A percentile compares a stretch with the other conserved stretches of the same genome.
Evolutionary conservation across 352 stramenopile species (phyloP).

Genomic region (Aphanomyces euteiches): DNA sequence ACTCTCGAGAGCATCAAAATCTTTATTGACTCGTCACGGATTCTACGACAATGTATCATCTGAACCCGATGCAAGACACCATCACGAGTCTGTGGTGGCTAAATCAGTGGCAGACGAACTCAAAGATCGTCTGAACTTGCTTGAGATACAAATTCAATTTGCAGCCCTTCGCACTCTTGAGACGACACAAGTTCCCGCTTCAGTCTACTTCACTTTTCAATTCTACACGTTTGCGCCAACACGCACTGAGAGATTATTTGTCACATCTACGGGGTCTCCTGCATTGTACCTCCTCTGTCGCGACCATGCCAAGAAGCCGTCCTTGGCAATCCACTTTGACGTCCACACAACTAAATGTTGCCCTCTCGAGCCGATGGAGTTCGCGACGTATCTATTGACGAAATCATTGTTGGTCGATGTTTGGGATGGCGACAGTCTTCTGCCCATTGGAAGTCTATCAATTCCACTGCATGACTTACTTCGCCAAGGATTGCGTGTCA

Average conservation of each 20-base stretch:
- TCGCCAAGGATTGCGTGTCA: slow-evolving; percentile 82
- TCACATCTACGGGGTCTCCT: slow-evolving; percentile 54
- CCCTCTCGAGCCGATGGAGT: slow-evolving; percentile 68
- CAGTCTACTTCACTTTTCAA: slow-evolving; percentile 90
- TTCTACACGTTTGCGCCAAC: slow-evolving; percentile 89
- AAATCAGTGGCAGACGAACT: slow-evolving; percentile 72
- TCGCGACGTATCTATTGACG: slow-evolving; percentile 83
- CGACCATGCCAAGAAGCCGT: slow-evolving; percentile 57
- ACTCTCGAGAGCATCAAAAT: slow-evolving; percentile 79
- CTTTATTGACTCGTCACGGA: slow-evolving; percentile 75
- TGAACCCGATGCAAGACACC: neutral
- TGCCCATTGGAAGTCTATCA: slow-evolving; percentile 79
- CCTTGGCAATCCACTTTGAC: slow-evolving; percentile 68
- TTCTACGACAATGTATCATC: slow-evolving; percentile 45
- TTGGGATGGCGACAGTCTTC: slow-evolving; percentile 90
- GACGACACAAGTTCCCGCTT: slow-evolving; percentile 32
- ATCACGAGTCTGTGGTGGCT: neutral
- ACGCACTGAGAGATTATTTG: slow-evolving; percentile 72
- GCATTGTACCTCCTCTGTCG: slow-evolving; percentile 31
- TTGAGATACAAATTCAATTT: slow-evolving; percentile 90
- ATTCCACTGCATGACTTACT: slow-evolving; percentile 86
- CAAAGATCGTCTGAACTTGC: slow-evolving; percentile 63
- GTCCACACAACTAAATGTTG: slow-evolving; percentile 55
- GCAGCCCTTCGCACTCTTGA: slow-evolving; percentile 63
- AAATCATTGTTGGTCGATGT: slow-evolving; percentile 88